These are phyloP conservation scores for Ogataea corticis DNA, from an alignment of 805 yeast genomes.

Conservation along the genomic window DNA sequence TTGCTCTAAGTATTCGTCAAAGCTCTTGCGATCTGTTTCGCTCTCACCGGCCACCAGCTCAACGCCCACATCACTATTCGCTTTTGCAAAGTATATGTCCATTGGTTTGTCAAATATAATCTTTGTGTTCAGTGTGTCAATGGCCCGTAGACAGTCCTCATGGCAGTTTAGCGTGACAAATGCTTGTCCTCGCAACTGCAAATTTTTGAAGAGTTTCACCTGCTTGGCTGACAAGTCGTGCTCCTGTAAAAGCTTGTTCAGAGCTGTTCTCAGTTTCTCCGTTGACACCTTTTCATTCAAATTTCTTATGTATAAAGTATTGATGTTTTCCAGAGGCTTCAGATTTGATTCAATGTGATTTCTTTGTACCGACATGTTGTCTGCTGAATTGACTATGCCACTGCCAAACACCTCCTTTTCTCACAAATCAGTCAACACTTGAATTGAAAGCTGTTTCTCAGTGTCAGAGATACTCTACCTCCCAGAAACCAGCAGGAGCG, in stretches of 20 bases:
- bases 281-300: conserved; percentile 67
- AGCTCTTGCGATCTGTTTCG: conserved; percentile 8
- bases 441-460: no score
- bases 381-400: no score
- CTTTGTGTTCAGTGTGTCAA: conserved; percentile 41
- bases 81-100: conserved; percentile 43
- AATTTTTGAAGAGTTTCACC: conserved; percentile 56
- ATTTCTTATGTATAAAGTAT: conserved; percentile 62
- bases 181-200: conserved; percentile 82
- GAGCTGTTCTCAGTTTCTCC: conserved; percentile 45
- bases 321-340: conserved; percentile 15
- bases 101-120: conserved; percentile 50
- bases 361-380: background rate
- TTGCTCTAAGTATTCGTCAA: conserved; percentile 22
- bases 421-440: no score
- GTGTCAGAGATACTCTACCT: no score
- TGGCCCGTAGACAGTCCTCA: conserved; percentile 47
- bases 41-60: conserved; percentile 6
- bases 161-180: conserved; percentile 56
- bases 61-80: conserved; percentile 43
- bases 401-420: no score
- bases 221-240: conserved; percentile 46
- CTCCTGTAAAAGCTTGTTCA: conserved; percentile 45
- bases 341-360: background rate
- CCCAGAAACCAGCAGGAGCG: no score